phyloP scores from a whole-genome alignment of 257 asterid species.

The Avicennia marina region DNA sequence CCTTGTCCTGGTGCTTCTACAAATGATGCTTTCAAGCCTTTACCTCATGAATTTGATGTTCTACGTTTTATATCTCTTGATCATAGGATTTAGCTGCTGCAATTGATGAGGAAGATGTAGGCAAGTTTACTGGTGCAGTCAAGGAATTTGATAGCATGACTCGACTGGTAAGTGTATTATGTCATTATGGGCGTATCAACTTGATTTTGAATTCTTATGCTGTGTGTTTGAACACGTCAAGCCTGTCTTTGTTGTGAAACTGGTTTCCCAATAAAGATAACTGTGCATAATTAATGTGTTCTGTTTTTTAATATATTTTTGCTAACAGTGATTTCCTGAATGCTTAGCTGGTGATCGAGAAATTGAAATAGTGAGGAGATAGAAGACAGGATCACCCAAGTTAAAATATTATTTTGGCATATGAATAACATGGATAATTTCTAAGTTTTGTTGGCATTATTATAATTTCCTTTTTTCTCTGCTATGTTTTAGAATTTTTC shows the following conservation, averaged over 20 bases:
- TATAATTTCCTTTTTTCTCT: too few relatives aligned
- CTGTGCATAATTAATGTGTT: neutral
- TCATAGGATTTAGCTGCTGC: constrained; percentile 45
- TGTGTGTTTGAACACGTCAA: neutral
- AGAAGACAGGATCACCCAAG: too few relatives aligned
- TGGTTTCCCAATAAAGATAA: neutral
- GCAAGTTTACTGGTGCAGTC: constrained; percentile 49
- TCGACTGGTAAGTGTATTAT: constrained; percentile 35
- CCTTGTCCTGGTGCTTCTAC: neutral
- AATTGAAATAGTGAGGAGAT: too few relatives aligned
- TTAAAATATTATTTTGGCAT: too few relatives aligned
- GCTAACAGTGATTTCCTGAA: too few relatives aligned
- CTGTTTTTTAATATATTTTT: neutral
- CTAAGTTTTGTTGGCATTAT: too few relatives aligned
- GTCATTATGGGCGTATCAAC: neutral
- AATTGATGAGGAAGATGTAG: constrained; percentile 51
- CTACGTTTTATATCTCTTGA: constrained; percentile 14
- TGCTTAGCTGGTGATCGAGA: too few relatives aligned
- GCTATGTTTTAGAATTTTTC: too few relatives aligned
- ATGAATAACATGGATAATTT: too few relatives aligned
- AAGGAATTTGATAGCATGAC: constrained; percentile 59
- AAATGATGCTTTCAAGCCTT: constrained; percentile 1
- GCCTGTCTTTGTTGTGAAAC: neutral
- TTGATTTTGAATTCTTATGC: constrained; percentile 4
- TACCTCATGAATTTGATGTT: neutral